phyloP scores from a whole-genome alignment of 2,329 filamentous ascomycete species.

The Pyricularia grisea region DNA sequence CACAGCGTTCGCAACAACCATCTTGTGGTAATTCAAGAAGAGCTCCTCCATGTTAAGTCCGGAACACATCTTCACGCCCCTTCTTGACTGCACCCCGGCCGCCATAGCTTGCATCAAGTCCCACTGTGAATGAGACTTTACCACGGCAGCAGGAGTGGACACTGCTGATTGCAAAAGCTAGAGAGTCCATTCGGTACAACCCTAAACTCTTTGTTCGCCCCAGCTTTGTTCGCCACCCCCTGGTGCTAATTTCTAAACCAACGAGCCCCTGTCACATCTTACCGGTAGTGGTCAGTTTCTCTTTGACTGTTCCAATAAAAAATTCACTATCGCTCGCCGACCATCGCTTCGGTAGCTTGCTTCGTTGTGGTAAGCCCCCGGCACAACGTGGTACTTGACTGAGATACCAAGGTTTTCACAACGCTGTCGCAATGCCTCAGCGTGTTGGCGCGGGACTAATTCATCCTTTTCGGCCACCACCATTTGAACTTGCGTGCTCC shows the following conservation, averaged over 20 bases:
- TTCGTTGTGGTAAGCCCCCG: constrained; percentile 47
- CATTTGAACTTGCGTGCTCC: constrained; percentile 32
- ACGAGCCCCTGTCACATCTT: neutral
- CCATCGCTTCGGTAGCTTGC: constrained; percentile 37
- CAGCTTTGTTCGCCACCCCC: neutral
- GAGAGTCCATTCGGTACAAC: neutral
- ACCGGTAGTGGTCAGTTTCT: neutral
- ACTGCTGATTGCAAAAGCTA: neutral
- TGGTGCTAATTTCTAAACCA: neutral
- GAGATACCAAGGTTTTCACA: constrained; percentile 37
- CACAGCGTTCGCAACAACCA: neutral
- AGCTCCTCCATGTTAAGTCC: neutral
- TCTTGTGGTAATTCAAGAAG: neutral
- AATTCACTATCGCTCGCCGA: constrained; percentile 32
- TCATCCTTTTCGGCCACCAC: constrained; percentile 50
- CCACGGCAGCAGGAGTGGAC: neutral
- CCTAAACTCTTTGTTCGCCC: neutral
- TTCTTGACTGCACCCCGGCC: neutral
- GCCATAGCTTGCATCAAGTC: neutral
- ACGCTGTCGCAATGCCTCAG: constrained; percentile 31
- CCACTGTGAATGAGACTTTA: neutral
- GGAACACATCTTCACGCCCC: constrained; percentile 3
- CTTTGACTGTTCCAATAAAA: constrained; percentile 20
- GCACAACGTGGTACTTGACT: constrained; percentile 33
- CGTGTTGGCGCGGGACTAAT: constrained; percentile 44